Base-by-base conservation (phyloP, 805 yeast genomes). In the Starmerella floris region DNA sequence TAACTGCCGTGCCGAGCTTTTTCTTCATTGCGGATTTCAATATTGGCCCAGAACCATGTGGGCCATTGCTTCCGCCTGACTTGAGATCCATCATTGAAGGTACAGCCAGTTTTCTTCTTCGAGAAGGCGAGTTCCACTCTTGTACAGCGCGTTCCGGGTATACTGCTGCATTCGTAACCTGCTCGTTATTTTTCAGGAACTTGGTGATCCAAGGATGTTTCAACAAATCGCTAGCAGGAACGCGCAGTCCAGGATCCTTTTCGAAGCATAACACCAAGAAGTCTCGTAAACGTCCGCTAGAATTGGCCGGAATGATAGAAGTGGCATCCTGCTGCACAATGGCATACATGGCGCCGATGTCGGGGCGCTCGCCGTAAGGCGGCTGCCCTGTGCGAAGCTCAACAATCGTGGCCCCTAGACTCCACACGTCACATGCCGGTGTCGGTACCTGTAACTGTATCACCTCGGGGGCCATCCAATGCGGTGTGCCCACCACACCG, bases 401-500 rank as follows among this genome's bases (percentile, higher is more conserved):
- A 2, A 88, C 74, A 3, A 87, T 73, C 0, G 97, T 88, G n/a
- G 96, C 93, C 2, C 97, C 98, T 23, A 91, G 61, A 6, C 94
- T 82, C 97, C 70, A 66, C 5, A 66, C 58, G 62, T 91, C 98
- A 2, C 94, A 83, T 2, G 93, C 80, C 0, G 88, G 75, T 9
- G 93, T 78, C 1, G 88, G 80, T 20, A 49, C 54, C 54, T 79
- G 82, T 52, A 84, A 77, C 33, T 78, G 67, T 3, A 91, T 81
- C 2, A 93, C 77, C 57, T 91, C 98, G 0, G 98, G 98, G 0
- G 98, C 96, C 95, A 91, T 87, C 97, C 97, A 91, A 57, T 88
- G 82, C 0, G 96, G 94, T 0, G 97, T 84, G 1, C 98, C 98
- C 15, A 74, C 76, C 2, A 70, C 67, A 6, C 56, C 42, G 26